Conservation (phyloP, 176 grass and related monocot genomes). For the Rhynchospora tenuis region DNA sequence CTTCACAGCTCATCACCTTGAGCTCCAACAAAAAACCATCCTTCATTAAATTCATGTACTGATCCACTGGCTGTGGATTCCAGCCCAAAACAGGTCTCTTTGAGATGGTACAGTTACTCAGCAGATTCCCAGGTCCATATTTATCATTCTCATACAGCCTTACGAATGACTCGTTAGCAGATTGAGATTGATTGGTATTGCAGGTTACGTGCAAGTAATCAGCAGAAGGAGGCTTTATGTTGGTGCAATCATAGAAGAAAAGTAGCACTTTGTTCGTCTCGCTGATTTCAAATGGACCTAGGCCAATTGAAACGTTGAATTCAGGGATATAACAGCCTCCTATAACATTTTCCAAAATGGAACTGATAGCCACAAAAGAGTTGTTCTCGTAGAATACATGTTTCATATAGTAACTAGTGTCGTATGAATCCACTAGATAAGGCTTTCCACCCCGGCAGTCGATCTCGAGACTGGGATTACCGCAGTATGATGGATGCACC, state of each 20-base stretch:
- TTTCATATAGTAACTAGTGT: constrained; percentile 14
- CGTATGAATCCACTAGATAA: constrained; percentile 26
- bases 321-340: neutral
- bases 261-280: neutral
- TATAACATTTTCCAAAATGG: neutral
- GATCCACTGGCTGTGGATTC: neutral
- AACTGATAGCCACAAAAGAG: constrained; percentile 28
- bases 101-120: neutral
- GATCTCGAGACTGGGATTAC: constrained; percentile 30
- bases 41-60: constrained; percentile 22
- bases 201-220: neutral
- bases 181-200: neutral
- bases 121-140: neutral
- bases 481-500: constrained; percentile 16
- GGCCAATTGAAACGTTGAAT: constrained; percentile 29
- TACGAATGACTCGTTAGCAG: neutral
- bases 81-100: neutral
- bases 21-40: constrained; percentile 32
- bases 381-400: constrained; percentile 15
- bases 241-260: constrained; percentile 1
- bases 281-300: constrained; percentile 17
- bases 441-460: constrained; percentile 13
- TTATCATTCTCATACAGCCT: constrained; percentile 4
- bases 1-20: neutral
- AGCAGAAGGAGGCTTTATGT: neutral